Evolutionary conservation across 306 rosid species (phyloP).

Genomic region (Malus fusca): DNA sequence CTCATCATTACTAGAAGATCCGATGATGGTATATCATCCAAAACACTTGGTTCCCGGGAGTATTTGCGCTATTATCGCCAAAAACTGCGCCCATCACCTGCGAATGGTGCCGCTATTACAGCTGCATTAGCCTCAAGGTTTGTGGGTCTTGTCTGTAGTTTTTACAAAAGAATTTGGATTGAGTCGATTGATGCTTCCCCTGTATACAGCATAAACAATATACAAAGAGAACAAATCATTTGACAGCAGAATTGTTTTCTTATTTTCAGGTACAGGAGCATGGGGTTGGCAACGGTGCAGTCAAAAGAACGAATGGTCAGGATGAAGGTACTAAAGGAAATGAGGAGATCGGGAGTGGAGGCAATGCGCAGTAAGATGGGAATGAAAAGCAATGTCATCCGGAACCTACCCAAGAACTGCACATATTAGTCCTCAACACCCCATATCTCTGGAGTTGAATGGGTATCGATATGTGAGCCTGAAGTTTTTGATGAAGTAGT

Average conservation of each 20-base stretch:
- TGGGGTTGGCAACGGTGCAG: constrained; percentile 88
- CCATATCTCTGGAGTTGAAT: background rate
- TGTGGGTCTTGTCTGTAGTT: background rate
- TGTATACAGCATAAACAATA: background rate
- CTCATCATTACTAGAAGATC: constrained; percentile 61
- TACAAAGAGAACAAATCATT: background rate
- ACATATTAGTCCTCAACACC: constrained; percentile 36
- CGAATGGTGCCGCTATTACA: constrained; percentile 37
- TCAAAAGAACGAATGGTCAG: constrained; percentile 65
- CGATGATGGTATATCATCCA: constrained; percentile 37
- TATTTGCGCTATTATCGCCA: constrained; percentile 95
- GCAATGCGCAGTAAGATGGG: constrained; percentile 75
- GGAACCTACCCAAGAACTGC: constrained; percentile 83
- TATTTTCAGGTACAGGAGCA: constrained; percentile 72
- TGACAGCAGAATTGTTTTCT: background rate
- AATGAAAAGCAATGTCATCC: constrained; percentile 81
- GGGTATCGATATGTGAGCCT: background rate
- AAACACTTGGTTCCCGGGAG: constrained; percentile 82
- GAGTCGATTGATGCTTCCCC: background rate
- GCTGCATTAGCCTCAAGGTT: constrained; percentile 89
- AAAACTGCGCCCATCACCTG: constrained; percentile 74
- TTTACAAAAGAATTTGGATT: background rate
- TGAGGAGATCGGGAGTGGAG: constrained; percentile 75
- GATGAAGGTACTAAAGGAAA: constrained; percentile 87
- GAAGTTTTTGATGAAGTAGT: background rate